Percentiles rank a stretch among this genome's conserved stretches.
Evolutionary conservation across 1,139 yeast genomes (phyloP).

Genomic region (Arxiozyma slooffiae): DNA sequence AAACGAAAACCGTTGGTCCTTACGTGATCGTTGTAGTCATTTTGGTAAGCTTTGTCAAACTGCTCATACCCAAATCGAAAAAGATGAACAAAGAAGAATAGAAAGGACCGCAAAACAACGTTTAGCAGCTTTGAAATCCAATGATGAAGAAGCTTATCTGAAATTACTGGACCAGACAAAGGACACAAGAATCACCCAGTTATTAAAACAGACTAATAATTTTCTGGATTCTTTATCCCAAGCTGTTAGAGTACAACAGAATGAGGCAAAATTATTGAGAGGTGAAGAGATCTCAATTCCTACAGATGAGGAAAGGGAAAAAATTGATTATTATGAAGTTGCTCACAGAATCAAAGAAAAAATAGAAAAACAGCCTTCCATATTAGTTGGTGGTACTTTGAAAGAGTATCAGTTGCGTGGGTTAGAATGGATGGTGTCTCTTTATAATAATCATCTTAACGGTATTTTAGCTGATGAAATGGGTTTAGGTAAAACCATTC

Average conservation of each 20-base stretch:
- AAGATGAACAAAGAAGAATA: conserved; percentile 63
- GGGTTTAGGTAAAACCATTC: conserved; percentile 88
- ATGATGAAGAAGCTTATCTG: conserved; percentile 78
- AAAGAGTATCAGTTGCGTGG: conserved; percentile 93
- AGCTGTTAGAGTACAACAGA: conserved; percentile 69
- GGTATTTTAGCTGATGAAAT: conserved; percentile 93
- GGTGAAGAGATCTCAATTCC: conserved; percentile 11
- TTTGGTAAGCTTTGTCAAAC: conserved; percentile 38
- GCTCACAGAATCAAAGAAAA: conserved; percentile 68
- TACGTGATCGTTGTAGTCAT: conserved; percentile 27
- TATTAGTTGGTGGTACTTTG: conserved; percentile 74
- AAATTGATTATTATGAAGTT: conserved; percentile 67
- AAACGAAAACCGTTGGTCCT: conserved; percentile 20
- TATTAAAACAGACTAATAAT: conserved; percentile 65
- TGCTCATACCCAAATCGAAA: conserved; percentile 58
- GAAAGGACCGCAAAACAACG: conserved; percentile 77
- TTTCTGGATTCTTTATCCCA: conserved; percentile 68
- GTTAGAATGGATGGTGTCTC: conserved; percentile 95
- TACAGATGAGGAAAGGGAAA: conserved; percentile 43
- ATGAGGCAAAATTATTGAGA: conserved; percentile 28
- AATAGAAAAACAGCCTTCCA: conserved; percentile 52
- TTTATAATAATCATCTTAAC: conserved; percentile 83
- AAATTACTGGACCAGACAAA: conserved; percentile 72
- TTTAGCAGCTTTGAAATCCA: conserved; percentile 74
- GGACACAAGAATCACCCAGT: conserved; percentile 74